Evolutionary conservation across 495 filamentous ascomycete genomes (phyloP), one percentile per base, ranked within the genome.

Genomic region (Annulohypoxylon bovei): DNA sequence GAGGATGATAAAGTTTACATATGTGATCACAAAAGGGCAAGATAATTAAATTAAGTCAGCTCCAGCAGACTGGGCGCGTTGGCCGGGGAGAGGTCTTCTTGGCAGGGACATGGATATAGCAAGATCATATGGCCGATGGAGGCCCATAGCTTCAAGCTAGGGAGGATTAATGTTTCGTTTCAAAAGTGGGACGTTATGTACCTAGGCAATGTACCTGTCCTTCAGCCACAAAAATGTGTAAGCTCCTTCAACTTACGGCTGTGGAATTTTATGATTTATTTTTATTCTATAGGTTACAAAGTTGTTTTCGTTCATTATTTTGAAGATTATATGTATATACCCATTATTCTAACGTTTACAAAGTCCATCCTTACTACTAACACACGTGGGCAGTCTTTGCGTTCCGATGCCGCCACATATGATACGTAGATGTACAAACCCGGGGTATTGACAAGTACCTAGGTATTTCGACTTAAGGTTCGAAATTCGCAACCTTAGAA

Each of bases 21-120:
- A 16, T 35, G 30, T 64, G 62, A 42, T 55, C 61, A 55, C 49
- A 47, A 47, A 47, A 35, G 30, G 27, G 56, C 30, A 47, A 61
- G 65, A 39, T 47, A 61, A 66, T 35, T 57, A 67, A 67, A 63
- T 71, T 63, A 67, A 25, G 61, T 56, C 23, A 28, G n/a, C 46
- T 27, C 58, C 63, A 18, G 39, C 28, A 44, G 44, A 53, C 37
- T 68, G 65, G 47, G 55, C 63, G 63, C 57, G 68, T 67, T 71
- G 68, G 59, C 68, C 40, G 57, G 62, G 46, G 22, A 55, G 47
- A 56, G 62, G 12, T 47, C 18, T n/a, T 20, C 12, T 32, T 56
- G 28, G 54, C 63, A 66, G 55, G 64, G 64, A 66, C 39, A 27
- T 12, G 20, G 27, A 25, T 28, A 20, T 39, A 39, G 4, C 7